A percentile compares a stretch with the other conserved stretches of the same genome.
Conservation (phyloP, 768 basidiomycete species). For the Lactifluus subvellereus region DNA sequence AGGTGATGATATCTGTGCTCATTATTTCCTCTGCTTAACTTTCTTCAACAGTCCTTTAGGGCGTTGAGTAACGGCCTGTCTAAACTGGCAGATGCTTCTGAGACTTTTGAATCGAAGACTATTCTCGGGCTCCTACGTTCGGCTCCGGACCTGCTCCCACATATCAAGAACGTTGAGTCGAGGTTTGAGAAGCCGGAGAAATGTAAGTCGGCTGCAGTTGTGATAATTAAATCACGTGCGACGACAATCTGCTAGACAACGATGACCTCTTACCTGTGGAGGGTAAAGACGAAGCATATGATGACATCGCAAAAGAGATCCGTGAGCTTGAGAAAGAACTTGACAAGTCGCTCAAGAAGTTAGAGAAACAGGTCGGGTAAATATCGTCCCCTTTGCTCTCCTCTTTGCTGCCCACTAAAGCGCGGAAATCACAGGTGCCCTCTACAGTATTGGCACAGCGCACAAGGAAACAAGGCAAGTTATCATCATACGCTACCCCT, state of each 20-base stretch:
- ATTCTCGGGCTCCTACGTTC: constrained; percentile 69
- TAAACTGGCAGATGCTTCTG: constrained; percentile 56
- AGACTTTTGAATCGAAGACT: constrained; percentile 70
- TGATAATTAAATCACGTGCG: not conserved
- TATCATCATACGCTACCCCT: not conserved
- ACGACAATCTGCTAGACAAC: constrained; percentile 35
- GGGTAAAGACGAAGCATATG: constrained; percentile 86
- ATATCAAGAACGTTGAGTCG: constrained; percentile 65
- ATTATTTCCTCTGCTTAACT: not conserved
- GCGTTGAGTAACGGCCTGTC: constrained; percentile 62
- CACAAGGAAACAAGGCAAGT: constrained; percentile 70
- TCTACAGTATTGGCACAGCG: constrained; percentile 69
- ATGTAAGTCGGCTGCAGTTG: constrained; percentile 36
- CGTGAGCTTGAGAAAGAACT: constrained; percentile 62
- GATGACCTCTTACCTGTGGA: constrained; percentile 71
- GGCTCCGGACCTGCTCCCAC: constrained; percentile 70
- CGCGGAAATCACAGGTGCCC: constrained; percentile 38
- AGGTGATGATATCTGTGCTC: constrained; percentile 37
- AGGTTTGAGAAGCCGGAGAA: constrained; percentile 65
- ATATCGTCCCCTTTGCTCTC: constrained; percentile 20
- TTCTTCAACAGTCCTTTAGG: constrained; percentile 59
- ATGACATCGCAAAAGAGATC: constrained; percentile 70
- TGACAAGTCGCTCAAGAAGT: constrained; percentile 56
- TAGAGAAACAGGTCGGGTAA: constrained; percentile 66
- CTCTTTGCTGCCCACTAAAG: not conserved